Conservation (phyloP, 108 stramenopile species). For the Nitzschia sp. region DNA sequence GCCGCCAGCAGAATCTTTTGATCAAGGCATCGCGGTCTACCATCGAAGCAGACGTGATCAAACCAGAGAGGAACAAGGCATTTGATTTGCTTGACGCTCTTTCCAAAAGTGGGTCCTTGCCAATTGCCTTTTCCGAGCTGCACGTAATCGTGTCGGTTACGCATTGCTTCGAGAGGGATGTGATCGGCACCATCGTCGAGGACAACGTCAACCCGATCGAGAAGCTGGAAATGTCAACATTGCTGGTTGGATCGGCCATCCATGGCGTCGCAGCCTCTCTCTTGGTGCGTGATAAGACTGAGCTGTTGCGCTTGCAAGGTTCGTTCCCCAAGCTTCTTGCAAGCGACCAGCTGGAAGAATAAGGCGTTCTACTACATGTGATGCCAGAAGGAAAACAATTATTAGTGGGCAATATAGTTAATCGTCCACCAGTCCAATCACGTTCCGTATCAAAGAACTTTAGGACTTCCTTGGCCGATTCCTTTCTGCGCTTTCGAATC, state of each 20-base stretch:
- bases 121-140: conserved; percentile 61
- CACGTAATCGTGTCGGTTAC: conserved; percentile 82
- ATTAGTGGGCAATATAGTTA: too few species aligned
- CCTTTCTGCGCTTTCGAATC: too few species aligned
- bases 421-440: too few species aligned
- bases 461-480: too few species aligned
- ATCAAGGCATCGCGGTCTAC: neutral
- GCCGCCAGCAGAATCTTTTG: conserved; percentile 55
- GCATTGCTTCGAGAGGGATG: conserved; percentile 76
- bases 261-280: conserved; percentile 36
- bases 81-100: conserved; percentile 88
- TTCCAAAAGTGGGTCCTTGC: conserved; percentile 70
- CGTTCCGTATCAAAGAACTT: too few species aligned
- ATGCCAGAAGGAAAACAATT: too few species aligned
- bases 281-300: too few species aligned
- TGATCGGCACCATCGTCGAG: conserved; percentile 75
- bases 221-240: conserved; percentile 72
- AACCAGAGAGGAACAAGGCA: conserved; percentile 65
- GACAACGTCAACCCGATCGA: conserved; percentile 89
- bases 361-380: too few species aligned
- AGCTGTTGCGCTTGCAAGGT: too few species aligned
- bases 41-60: conserved; percentile 18
- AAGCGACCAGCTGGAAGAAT: too few species aligned
- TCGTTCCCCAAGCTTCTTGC: too few species aligned
- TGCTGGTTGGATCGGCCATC: conserved; percentile 67